A percentile compares a stretch with the other conserved stretches of the same genome.
Evolutionary conservation across 2,329 filamentous ascomycete genomes (phyloP).

Genomic region (Cladobotryum mycophilum): DNA sequence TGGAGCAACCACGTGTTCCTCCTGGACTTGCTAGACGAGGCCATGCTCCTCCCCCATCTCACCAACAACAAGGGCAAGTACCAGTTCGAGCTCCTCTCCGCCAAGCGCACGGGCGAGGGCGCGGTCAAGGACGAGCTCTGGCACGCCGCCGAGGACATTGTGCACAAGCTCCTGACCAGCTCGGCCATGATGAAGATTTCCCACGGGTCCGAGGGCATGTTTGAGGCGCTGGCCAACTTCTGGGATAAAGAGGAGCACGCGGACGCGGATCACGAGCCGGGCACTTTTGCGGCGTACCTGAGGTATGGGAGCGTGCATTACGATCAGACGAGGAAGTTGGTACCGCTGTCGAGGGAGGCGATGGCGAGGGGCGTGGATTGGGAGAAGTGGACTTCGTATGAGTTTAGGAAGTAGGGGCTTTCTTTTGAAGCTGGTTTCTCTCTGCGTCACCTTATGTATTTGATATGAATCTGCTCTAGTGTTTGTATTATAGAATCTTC

Average conservation of each 20-base stretch:
- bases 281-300: constrained; percentile 30
- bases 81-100: constrained; percentile 17
- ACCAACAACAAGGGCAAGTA: constrained; percentile 9
- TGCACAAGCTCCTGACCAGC: constrained; percentile 26
- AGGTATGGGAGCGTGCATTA: constrained; percentile 29
- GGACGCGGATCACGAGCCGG: constrained; percentile 23
- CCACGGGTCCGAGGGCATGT: constrained; percentile 22
- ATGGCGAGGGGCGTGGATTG: too few species aligned
- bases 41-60: constrained; percentile 6
- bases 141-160: constrained; percentile 18
- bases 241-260: constrained; percentile 27
- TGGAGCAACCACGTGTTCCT: constrained; percentile 26
- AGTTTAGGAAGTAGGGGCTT: too few species aligned
- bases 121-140: constrained; percentile 13
- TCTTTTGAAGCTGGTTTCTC: too few species aligned
- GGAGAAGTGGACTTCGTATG: too few species aligned
- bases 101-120: constrained; percentile 17
- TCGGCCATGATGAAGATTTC: constrained; percentile 30
- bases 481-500: too few species aligned
- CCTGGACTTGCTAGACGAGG: constrained; percentile 15
- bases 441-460: too few species aligned
- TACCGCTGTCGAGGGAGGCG: background rate
- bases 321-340: constrained; percentile 25
- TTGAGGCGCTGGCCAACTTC: constrained; percentile 22
- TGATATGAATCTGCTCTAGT: too few species aligned